Evolutionary conservation across 2,329 filamentous ascomycete genomes (phyloP), one percentile per base, ranked within the genome.

Genomic region (Pestalotiopsis sp.): DNA sequence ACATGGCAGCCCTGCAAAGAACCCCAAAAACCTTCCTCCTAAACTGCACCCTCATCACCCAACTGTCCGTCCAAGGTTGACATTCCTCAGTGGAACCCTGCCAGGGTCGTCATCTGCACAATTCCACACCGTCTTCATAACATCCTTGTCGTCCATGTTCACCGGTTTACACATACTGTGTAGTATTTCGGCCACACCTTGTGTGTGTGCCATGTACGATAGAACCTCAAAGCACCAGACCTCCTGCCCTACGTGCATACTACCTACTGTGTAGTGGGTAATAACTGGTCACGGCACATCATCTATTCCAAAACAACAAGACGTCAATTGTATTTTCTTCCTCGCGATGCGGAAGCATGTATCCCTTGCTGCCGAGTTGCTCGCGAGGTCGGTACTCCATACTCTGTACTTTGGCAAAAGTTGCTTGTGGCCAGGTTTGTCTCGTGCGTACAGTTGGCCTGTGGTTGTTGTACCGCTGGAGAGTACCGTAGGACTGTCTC

Each of bases 91-190:
- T 36, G 49, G 45, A 39, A 58, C 45, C 31, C n/a, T 56, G 49
- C 63, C 13, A 49, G 63, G 63, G 45, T 66, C 27, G 25, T 13
- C 25, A 56, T 49, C 36, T 57, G 64, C 64, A 66, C 64, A 49
- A 49, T 23, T 58, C 41, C 52, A 66, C 64, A 66, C 64, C 64
- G 64, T 66, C 49, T 66, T 66, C 64, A 39, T 49, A 66, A 49
- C 17, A 67, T 61, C 65, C 65, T 36, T 67, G 65, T 39, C 59
- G 17, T n/a, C 14, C 4, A 27, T 57, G 23, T 31, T 61, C 65
- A 67, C 65, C 65, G 65, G 65, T 67, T 45, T n/a, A 36, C 59
- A 17, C 14, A 39, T 20, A 52, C 17, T 52, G 20, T 20, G 7
- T 17, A n/a, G 45, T 52, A 52, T 52, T 20, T 52, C 45, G 45